Base-by-base conservation (phyloP, 305 asterid genomes). In the Striga hermonthica region DNA sequence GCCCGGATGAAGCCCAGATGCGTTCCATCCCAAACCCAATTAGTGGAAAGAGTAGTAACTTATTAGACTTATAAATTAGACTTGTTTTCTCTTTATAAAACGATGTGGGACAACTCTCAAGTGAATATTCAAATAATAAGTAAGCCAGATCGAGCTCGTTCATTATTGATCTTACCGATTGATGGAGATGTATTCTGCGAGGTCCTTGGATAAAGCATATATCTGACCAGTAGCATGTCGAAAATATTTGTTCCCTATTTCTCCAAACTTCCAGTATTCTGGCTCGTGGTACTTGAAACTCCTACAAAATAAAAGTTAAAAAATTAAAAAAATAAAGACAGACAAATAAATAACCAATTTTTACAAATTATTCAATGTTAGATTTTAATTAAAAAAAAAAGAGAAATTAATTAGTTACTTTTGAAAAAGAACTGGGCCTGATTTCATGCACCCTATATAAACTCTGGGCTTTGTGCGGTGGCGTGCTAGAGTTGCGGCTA, bases 221-320 rank as follows among this genome's bases (percentile, higher is more conserved):
- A 88, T 86, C 67, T 88, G 96, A 13, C 96, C 94, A 36, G 91
- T 81, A 13, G 96, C 96, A 76, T 88, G 96, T 13, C 96, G 76
- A 70, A 89, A 86, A 72, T 89, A 88, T 68, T 65, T 78, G 60
- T 82, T 84, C 47, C 96, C 96, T 39, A 58, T 81, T 50, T 81
- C 95, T 40, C 96, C 96, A 3, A 88, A 88, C 76, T 86, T 88
- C 94, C 91, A 88, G 34, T 72, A 71, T 76, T 88, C 96, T 0
- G 90, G 96, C 75, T 89, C 96, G 9, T 84, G 95, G 70, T 89
- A 89, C 76, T 84, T 86, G 4, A 83, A 85, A 57, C 75, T 81
- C 80, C 91, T 86, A 54, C 37, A 11, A 49, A 63, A 3, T 68
- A 52, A 74, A 55, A 4, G 47, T 6, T 41, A 41, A 41, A 0